phyloP scores from a whole-genome alignment of 495 filamentous ascomycete species.

The Talaromyces stipitatus region DNA sequence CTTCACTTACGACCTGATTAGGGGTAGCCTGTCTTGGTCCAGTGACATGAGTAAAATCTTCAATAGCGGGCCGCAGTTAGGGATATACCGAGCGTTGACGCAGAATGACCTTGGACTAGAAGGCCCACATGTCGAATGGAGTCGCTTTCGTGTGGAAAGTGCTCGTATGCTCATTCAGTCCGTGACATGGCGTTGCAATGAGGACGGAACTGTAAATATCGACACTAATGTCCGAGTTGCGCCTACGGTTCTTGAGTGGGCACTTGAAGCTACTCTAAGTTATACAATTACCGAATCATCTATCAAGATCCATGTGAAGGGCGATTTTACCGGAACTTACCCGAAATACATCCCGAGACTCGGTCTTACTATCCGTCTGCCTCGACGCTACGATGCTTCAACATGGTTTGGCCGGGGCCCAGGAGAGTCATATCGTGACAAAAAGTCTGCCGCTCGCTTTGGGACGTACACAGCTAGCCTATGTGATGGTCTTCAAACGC shows the following conservation, averaged over 20 bases:
- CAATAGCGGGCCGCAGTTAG: conserved; percentile 14
- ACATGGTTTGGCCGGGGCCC: neutral
- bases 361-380: neutral
- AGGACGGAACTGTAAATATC: neutral
- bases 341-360: conserved; percentile 36
- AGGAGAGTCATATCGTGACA: neutral
- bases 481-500: neutral
- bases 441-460: neutral
- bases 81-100: conserved; percentile 29
- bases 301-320: conserved; percentile 30
- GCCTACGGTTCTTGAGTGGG: conserved; percentile 47
- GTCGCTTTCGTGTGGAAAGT: conserved; percentile 23
- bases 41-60: conserved; percentile 8
- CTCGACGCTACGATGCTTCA: neutral
- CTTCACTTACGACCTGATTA: conserved; percentile 14
- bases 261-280: conserved; percentile 32
- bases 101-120: conserved; percentile 50
- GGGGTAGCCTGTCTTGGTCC: conserved; percentile 13
- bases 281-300: conserved; percentile 38
- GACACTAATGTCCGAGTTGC: conserved; percentile 34
- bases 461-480: neutral
- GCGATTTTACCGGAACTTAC: conserved; percentile 31
- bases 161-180: conserved; percentile 33
- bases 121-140: conserved; percentile 17
- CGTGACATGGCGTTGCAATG: conserved; percentile 24